Evolutionary conservation across 805 yeast genomes (phyloP).

Genomic region (Metschnikowia henanensis): DNA sequence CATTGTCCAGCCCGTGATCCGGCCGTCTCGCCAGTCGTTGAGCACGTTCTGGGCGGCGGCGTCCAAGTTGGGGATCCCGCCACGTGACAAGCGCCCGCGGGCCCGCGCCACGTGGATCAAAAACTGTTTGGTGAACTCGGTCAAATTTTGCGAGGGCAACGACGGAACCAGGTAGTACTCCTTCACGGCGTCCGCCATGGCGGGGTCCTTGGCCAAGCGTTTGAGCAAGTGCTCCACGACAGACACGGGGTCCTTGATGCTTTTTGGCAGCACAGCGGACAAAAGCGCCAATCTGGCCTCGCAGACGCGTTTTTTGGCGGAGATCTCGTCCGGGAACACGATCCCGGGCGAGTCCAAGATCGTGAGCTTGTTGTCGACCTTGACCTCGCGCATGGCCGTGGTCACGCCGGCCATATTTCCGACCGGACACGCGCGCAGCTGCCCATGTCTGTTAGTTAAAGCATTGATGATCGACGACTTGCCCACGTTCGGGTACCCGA

Average conservation of each 20-base stretch:
- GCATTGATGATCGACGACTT: constrained; percentile 94
- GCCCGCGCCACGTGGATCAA: constrained; percentile 91
- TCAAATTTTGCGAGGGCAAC: constrained; percentile 65
- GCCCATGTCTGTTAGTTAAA: constrained; percentile 74
- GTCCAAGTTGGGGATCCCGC: constrained; percentile 88
- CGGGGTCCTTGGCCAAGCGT: constrained; percentile 68
- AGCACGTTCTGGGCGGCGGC: constrained; percentile 82
- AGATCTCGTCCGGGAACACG: constrained; percentile 76
- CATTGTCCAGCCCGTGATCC: constrained; percentile 85
- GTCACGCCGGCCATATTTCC: constrained; percentile 99
- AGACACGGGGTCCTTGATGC: constrained; percentile 78
- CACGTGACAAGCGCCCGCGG: constrained; percentile 88
- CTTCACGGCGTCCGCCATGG: constrained; percentile 76
- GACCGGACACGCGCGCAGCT: constrained; percentile 83
- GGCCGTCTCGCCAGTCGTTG: constrained; percentile 97
- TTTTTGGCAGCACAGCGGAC: constrained; percentile 88
- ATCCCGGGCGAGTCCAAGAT: constrained; percentile 96
- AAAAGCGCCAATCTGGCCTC: constrained; percentile 85
- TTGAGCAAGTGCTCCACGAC: constrained; percentile 78
- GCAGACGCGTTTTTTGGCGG: constrained; percentile 40
- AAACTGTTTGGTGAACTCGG: constrained; percentile 81
- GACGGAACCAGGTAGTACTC: constrained; percentile 78
- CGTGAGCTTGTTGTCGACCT: constrained; percentile 85
- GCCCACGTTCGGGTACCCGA: constrained; percentile 98
- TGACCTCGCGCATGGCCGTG: constrained; percentile 86